Evolutionary conservation across 2,329 filamentous ascomycete genomes (phyloP).

Genomic region (Berkeleyomyces rouxiae): DNA sequence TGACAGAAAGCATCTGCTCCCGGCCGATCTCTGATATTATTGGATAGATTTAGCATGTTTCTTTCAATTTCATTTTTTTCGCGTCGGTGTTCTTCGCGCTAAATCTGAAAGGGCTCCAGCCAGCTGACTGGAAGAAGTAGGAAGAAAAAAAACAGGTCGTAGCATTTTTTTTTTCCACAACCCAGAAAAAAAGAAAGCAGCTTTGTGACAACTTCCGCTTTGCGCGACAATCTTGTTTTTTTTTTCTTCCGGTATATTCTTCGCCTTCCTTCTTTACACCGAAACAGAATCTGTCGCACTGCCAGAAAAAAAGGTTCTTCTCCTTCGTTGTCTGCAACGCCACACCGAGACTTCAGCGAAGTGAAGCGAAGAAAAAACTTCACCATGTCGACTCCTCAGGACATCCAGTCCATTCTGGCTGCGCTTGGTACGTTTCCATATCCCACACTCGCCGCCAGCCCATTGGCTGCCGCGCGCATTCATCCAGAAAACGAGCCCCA

Average conservation of each 20-base stretch:
- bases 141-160: background rate
- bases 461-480: background rate
- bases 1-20: background rate
- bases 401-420: slow-evolving; percentile 32
- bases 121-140: background rate
- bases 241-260: background rate
- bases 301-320: background rate
- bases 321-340: background rate
- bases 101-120: background rate
- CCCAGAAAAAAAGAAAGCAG: background rate
- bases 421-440: slow-evolving; percentile 27
- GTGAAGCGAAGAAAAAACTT: background rate
- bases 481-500: background rate
- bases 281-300: background rate
- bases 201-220: background rate
- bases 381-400: slow-evolving; percentile 18
- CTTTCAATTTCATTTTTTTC: background rate
- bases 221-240: slow-evolving; percentile 1
- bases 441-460: background rate
- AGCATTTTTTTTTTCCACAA: background rate
- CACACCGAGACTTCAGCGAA: background rate
- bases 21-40: background rate
- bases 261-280: background rate
- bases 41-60: background rate
- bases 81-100: background rate